A percentile compares a stretch with the other conserved stretches of the same genome.
Evolutionary conservation across 768 basidiomycete genomes (phyloP).

Genomic region (Tylopilus intermedius): DNA sequence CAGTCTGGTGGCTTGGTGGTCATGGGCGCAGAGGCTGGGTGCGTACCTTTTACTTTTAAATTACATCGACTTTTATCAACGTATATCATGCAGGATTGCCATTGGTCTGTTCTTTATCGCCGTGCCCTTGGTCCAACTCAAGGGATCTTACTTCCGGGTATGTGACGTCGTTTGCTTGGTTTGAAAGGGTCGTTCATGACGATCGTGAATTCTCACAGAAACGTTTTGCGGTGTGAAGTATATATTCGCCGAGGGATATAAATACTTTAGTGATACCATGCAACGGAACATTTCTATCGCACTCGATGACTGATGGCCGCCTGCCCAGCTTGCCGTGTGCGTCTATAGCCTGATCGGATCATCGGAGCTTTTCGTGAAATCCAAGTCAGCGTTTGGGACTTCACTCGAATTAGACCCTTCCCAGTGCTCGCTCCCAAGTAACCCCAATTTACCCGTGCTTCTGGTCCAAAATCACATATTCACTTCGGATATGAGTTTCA

Average conservation of each 20-base stretch:
- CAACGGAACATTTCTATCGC: neutral
- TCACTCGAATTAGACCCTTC: too few relatives aligned
- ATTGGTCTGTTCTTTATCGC: conserved; percentile 33
- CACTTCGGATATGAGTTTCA: too few relatives aligned
- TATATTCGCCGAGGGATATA: neutral
- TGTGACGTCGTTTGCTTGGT: conserved; percentile 7
- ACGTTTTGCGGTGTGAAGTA: conserved; percentile 18
- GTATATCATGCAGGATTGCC: conserved; percentile 22
- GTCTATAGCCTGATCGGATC: too few relatives aligned
- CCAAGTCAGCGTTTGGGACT: too few relatives aligned
- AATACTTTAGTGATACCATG: neutral
- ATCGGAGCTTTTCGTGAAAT: too few relatives aligned
- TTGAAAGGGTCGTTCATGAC: neutral
- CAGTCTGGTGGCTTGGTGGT: conserved; percentile 32
- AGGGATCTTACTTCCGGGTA: conserved; percentile 33
- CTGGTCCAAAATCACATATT: too few relatives aligned
- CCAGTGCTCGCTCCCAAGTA: too few relatives aligned
- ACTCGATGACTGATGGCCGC: neutral
- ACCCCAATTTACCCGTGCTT: too few relatives aligned
- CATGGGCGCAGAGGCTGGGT: conserved; percentile 38
- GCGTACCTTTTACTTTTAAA: conserved; percentile 6
- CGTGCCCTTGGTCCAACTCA: conserved; percentile 34
- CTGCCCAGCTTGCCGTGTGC: too few relatives aligned
- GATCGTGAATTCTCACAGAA: conserved; percentile 4
- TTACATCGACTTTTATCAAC: neutral